Evolutionary conservation across 2,329 filamentous ascomycete species (phyloP), one percentile per base, ranked within the genome.

Genomic region (Colletotrichum truncatum): DNA sequence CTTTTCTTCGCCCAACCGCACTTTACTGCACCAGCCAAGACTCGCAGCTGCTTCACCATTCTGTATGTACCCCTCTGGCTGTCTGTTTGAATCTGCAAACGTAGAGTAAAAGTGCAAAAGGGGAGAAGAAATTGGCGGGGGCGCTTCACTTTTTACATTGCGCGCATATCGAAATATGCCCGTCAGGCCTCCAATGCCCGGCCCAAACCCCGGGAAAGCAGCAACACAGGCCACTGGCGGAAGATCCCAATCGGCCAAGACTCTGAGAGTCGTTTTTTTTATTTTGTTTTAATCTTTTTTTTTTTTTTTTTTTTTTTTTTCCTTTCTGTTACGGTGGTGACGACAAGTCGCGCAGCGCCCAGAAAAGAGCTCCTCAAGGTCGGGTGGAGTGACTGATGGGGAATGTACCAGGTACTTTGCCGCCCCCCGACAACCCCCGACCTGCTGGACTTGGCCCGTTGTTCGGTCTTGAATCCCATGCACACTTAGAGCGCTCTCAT

Each of bases 381-480:
- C n/a, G n/a, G n/a, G n/a, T n/a, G n/a, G n/a, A n/a, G n/a, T n/a
- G n/a, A n/a, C n/a, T n/a, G n/a, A n/a, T n/a, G n/a, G n/a, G 9
- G 21, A n/a, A 63, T 21, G 63, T 66, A 63, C 43, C 43, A 2
- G 57, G 14, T 51, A 66, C 63, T 51, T n/a, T 56, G 18, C 26
- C 21, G 34, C 39, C 26, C 26, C 49, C 18, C 62, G 39, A 65
- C 48, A 61, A 51, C 11, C 30, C 53, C 59, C 25, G 39, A 18
- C 39, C 34, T 26, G 16, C 12, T 34, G 21, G 53, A 41, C 39
- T 45, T 53, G 32, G 34, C 32, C 49, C 57, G 30, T 18, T 30
- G 39, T 61, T 61, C 39, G 46, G 54, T 26, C 32, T 64, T 48
- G 39, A 64, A 64, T 55, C 23, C 62, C 48, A 65, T 62, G 48